Base-by-base conservation (phyloP, 2,329 filamentous ascomycete species). In the Aschersonia sp. region DNA sequence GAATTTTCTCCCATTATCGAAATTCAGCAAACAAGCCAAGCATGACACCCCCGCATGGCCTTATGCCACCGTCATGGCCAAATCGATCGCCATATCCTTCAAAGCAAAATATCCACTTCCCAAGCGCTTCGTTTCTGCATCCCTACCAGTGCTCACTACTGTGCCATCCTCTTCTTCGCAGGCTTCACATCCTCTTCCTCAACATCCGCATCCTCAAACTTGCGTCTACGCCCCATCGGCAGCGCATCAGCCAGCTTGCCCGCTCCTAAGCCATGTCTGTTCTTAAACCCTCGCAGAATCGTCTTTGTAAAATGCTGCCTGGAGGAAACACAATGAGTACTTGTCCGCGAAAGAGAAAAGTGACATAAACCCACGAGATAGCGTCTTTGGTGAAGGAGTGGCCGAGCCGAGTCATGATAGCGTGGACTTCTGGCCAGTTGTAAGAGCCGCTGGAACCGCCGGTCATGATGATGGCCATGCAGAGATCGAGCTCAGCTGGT, bases 231-330 rank as follows among this genome's bases (percentile, higher is more conserved):
- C 48, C 54, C 58, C 30, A 51, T 45, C 2, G 53, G 40, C 5
- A 53, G n/a, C n/a, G 52, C 45, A 40, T 46, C 35, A 6, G 41
- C 31, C 31, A 45, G 38, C 28, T 47, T 47, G 30, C 47, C 30
- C 10, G 44, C 5, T 1, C 44, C 49, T 20, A 50, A 47, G 40
- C 54, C 56, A 47, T 58, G 54, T 9, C 61, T 61, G 20, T 45
- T 46, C 40, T 59, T 61, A 55, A 64, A 66, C 5, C 64, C 56
- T 40, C 58, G 61, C 51, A 66, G 54, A 52, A 69, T 61, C 28
- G 53, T 51, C 53, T 69, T 69, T 52, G 57, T 59, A 53, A 64
- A 68, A 44, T 65, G 65, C 53, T 69, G 66, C 2, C 66, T 38
- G 32, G 40, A 43, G 28, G 7, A 43, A 43, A 43, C 40, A 20